These are phyloP conservation scores for Pontederia paniculata DNA, from an alignment of 176 grass and related monocot species.

Conservation along the genomic window DNA sequence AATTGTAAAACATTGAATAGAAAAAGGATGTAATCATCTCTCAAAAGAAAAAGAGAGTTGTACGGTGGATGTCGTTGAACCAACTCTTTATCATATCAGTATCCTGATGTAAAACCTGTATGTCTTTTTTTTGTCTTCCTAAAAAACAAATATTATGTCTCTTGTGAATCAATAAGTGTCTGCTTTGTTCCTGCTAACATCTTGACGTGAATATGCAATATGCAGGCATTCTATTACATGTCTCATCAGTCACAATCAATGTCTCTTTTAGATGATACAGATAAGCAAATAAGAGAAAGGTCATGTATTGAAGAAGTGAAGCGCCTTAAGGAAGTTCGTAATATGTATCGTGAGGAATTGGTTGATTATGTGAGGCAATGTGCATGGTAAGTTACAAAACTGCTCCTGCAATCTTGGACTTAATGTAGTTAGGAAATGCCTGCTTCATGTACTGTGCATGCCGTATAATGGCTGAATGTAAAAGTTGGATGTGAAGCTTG, in stretches of 20 bases:
- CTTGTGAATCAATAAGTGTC: neutral
- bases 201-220: slow-evolving; percentile 19
- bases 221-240: slow-evolving; percentile 80
- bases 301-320: slow-evolving; percentile 66
- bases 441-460: too few species aligned
- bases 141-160: neutral
- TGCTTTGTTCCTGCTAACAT: neutral
- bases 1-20: too few species aligned
- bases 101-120: too few species aligned
- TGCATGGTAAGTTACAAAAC: slow-evolving; percentile 42
- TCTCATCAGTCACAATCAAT: slow-evolving; percentile 64
- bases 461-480: too few species aligned
- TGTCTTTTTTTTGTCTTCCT: too few species aligned
- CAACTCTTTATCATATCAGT: too few species aligned
- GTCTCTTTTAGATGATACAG: slow-evolving; percentile 77
- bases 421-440: too few species aligned
- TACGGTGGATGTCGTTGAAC: too few species aligned
- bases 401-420: slow-evolving; percentile 8
- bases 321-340: slow-evolving; percentile 71
- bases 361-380: slow-evolving; percentile 72
- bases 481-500: too few species aligned
- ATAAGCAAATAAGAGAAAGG: slow-evolving; percentile 77
- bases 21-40: too few species aligned
- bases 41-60: too few species aligned
- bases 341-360: slow-evolving; percentile 72